Base-by-base conservation (phyloP, 306 rosid genomes). In the Rosa chinensis region DNA sequence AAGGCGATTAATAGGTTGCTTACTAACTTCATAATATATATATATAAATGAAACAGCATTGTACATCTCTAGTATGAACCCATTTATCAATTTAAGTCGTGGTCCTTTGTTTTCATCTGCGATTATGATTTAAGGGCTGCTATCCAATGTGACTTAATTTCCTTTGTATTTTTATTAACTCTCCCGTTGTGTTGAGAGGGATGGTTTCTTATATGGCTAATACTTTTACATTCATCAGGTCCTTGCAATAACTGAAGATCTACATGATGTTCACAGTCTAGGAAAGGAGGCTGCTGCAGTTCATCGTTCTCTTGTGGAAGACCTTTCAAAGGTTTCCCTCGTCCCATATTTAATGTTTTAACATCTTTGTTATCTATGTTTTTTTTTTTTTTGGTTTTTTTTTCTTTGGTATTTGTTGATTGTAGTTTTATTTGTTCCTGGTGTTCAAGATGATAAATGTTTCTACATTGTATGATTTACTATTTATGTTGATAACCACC, bases 261-360 rank as follows among this genome's bases (percentile, higher is more conserved):
- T 92, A 63, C 98, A 92, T 10, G 97, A 94, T 89, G 98, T 94
- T 78, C 83, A 89, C 82, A 92, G 86, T 87, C 82, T 92, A 82
- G 98, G 98, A 84, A 94, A 88, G 86, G 98, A 94, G 79, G 97
- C 98, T 78, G 93, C 97, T 75, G 85, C 86, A 70, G 81, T 89
- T 70, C 98, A 92, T 80, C 85, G 63, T 73, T 89, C 91, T 78
- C 97, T 92, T 75, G 91, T 90, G 91, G 94, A 92, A 86, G 89
- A 92, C 76, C 92, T 90, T 79, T 86, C 91, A 13, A 92, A 94
- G 94, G 97, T 92, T 84, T 80, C 82, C 82, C 48, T 72, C 75
- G 66, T 69, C 66, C 49, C 47, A 80, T 61, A 53, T 72, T 79
- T 69, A 70, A 17, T 13, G 44, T 68, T 52, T 45, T 42, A 32